phyloP scores from a whole-genome alignment of 768 basidiomycete species.

The Leucocoprinus birnbaumii region DNA sequence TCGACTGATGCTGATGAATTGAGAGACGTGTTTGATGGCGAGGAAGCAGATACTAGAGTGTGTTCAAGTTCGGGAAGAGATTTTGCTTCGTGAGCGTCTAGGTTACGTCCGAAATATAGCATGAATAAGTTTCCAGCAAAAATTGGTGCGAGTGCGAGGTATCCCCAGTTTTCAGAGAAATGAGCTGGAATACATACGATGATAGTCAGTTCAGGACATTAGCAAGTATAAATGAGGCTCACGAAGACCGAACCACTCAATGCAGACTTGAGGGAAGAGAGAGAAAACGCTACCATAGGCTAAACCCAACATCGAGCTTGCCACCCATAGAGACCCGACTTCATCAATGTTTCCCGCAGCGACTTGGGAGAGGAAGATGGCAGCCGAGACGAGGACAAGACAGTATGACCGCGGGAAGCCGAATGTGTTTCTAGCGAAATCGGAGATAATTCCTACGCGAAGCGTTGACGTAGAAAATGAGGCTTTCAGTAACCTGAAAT shows the following conservation, averaged over 20 bases:
- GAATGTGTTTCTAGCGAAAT: constrained; percentile 55
- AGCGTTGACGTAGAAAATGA: no score
- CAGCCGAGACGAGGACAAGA: constrained; percentile 57
- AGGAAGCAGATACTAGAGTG: no score
- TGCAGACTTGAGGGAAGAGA: constrained; percentile 67
- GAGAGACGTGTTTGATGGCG: no score
- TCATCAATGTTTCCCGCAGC: constrained; percentile 51
- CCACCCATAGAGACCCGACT: constrained; percentile 64
- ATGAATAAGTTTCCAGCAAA: constrained; percentile 81
- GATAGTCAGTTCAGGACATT: no score
- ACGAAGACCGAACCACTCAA: constrained; percentile 92
- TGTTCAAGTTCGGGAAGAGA: not conserved
- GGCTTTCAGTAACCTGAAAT: no score
- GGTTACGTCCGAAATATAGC: constrained; percentile 75
- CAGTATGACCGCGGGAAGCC: constrained; percentile 65
- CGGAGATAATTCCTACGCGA: constrained; percentile 73
- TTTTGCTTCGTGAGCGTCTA: constrained; percentile 62
- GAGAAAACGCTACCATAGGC: constrained; percentile 76
- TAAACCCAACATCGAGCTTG: constrained; percentile 50
- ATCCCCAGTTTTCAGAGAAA: constrained; percentile 88
- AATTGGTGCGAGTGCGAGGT: constrained; percentile 67
- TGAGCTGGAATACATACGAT: constrained; percentile 30
- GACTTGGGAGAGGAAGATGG: constrained; percentile 75
- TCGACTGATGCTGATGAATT: no score
- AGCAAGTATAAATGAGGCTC: constrained; percentile 23